Evolutionary conservation across 176 grass and related monocot genomes (phyloP), one percentile per base, ranked within the genome.

Genomic region (Leersia perrieri): DNA sequence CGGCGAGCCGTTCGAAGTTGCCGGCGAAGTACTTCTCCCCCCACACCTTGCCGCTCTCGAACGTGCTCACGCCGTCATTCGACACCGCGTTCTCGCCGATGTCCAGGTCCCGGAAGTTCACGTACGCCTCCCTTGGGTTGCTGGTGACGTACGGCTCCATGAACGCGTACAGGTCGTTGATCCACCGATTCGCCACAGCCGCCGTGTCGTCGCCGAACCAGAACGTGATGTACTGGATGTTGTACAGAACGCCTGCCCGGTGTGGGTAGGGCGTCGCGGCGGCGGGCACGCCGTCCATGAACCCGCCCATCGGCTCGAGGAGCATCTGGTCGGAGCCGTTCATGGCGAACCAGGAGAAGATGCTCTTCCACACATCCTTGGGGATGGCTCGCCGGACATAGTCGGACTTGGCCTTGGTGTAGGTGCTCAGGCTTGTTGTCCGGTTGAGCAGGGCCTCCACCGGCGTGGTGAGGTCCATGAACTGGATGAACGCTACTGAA

Each of bases 71-170:
- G 31, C n/a, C 84, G 4, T 65, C 4, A 3, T 61, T 33, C 68
- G 68, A 39, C 62, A 83, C 79, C 42, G 27, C 26, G 72, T 88
- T 93, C 72, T 60, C 32, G 14, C 91, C 91, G 58, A 93, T 38
- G 45, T 84, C 91, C 33, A 87, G 72, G 81, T 93, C 91, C 31
- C 72, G 25, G 69, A 78, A 89, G 73, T 93, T 93, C 11, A 84
- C 65, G 36, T 92, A 92, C 32, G 90, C 77, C 33, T 64, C 76
- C 64, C 90, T 89, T 11, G 87, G 85, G 25, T 30, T 72, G 7
- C 27, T 69, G 77, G 36, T 82, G 32, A 88, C 89, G 38, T 63
- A 68, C 1, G 58, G 39, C 11, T 5, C 70, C 85, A 91, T 85
- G 49, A 78, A 73, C 1, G 28, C 23, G 71, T 88, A 88, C 38